These are phyloP conservation scores for Rhizopogon salebrosus DNA, from an alignment of 768 basidiomycete species.

Conservation along the genomic window DNA sequence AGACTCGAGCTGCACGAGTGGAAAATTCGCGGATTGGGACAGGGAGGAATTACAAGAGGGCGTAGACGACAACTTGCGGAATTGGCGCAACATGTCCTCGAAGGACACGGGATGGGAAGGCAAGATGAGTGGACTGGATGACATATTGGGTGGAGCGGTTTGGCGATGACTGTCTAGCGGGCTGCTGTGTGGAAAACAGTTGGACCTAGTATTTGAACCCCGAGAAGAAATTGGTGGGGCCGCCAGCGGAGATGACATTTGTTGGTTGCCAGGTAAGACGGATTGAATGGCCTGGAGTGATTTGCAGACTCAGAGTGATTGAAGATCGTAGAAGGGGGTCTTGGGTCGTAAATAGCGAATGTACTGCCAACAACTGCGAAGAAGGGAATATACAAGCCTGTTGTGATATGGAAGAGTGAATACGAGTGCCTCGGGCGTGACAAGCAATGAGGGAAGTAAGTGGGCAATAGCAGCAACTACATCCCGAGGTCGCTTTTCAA, in stretches of 20 bases:
- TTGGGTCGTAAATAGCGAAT: slow-evolving; percentile 17
- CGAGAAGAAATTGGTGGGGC: background rate
- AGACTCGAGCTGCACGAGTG: background rate
- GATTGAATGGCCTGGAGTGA: slow-evolving; percentile 13
- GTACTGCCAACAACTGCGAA: slow-evolving; percentile 11
- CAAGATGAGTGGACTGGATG: slow-evolving; percentile 2
- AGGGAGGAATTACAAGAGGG: background rate
- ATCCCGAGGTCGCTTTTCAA: slow-evolving; percentile 19
- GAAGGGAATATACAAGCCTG: slow-evolving; percentile 7
- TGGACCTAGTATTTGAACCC: slow-evolving; percentile 26
- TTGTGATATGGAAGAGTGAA: background rate
- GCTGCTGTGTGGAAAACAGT: background rate
- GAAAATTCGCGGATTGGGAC: background rate
- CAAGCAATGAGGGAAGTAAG: background rate
- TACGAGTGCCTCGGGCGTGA: slow-evolving; percentile 2
- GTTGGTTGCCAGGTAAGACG: slow-evolving; percentile 26
- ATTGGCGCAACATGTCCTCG: slow-evolving; percentile 5
- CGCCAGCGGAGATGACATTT: slow-evolving; percentile 26
- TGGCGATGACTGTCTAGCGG: slow-evolving; percentile 2
- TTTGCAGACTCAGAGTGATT: slow-evolving; percentile 24
- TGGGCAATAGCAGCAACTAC: background rate
- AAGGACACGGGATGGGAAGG: background rate
- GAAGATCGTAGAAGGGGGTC: slow-evolving; percentile 13
- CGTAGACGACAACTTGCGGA: slow-evolving; percentile 2
- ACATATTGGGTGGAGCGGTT: slow-evolving; percentile 11